Evolutionary conservation across 2,329 filamentous ascomycete genomes (phyloP), one percentile per base, ranked within the genome.

Genomic region (Penicillium aurantiogriseum): DNA sequence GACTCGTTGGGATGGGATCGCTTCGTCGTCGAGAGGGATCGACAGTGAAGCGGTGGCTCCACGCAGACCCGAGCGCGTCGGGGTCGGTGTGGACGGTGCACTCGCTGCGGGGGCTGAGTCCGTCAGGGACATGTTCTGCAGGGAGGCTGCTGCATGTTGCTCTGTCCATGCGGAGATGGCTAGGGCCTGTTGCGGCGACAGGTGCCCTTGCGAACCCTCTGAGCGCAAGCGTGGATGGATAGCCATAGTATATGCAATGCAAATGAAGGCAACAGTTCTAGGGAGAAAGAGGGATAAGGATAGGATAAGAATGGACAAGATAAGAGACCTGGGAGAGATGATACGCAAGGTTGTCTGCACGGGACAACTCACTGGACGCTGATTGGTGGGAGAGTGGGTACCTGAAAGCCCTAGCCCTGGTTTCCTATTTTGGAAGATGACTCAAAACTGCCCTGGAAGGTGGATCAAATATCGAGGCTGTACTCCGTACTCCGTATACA

Each of bases 21-120:
- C 63, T 31, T 74, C 69, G 63, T 85, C 84, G 72, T 95, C 90
- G 52, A 96, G 84, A 2, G 90, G 87, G 63, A 96, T 94, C 48
- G 87, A 81, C 52, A 96, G 81, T 5, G 86, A 81, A 29, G 83
- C 81, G 45, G 85, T 83, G 3, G 84, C 84, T 53, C 86, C 86
- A 23, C 69, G 71, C 40, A 71, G 55, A 43, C 48, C 36, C n/a
- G 62, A 54, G 48, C 81, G 80, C n/a, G 82, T 80, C 27, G 79
- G 69, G 10, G 84, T 79, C 0, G 84, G 81, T 42, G 87, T 44
- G 83, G 81, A 44, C 80, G 82, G 66, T 82, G 77, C 43, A 45
- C 54, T 40, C 25, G 60, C 62, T 45, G 54, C 52, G 3, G 62
- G 57, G 23, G 67, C 27, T 15, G 50, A 54, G 23, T 74, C 71